phyloP scores from a whole-genome alignment of 2,329 filamentous ascomycete genomes.

The Penicillium rolfsii region DNA sequence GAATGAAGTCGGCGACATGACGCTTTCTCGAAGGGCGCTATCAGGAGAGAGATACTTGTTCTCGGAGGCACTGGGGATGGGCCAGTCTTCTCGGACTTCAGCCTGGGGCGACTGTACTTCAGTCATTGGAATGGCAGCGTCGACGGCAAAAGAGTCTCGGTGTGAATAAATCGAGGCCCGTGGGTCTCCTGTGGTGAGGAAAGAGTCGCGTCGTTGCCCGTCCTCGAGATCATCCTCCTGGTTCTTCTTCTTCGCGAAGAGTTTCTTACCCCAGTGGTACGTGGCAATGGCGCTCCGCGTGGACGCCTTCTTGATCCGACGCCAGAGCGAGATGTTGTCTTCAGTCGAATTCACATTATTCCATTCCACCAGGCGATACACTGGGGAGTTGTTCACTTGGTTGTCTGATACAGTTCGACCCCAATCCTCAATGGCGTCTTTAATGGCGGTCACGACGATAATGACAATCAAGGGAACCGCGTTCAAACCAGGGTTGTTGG shows the following conservation, averaged over 20 bases:
- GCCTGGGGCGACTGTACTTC: constrained; percentile 83
- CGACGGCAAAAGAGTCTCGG: constrained; percentile 45
- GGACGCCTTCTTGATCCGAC: constrained; percentile 85
- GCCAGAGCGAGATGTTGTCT: constrained; percentile 84
- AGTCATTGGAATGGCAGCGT: constrained; percentile 89
- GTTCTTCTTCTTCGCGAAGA: constrained; percentile 54
- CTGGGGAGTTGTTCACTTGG: constrained; percentile 92
- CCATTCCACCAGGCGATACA: constrained; percentile 86
- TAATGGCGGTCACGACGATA: constrained; percentile 82
- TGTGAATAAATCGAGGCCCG: constrained; percentile 61
- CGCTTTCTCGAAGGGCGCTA: constrained; percentile 34
- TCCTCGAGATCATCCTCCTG: constrained; percentile 27
- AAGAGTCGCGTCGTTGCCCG: constrained; percentile 67
- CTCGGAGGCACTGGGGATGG: constrained; percentile 36
- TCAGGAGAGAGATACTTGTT: constrained; percentile 38
- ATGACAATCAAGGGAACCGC: constrained; percentile 93
- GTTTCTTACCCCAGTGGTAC: constrained; percentile 55
- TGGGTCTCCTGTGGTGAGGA: constrained; percentile 62
- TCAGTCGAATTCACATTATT: constrained; percentile 90
- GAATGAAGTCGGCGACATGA: constrained; percentile 30
- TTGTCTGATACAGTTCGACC: constrained; percentile 87
- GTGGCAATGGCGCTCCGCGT: constrained; percentile 64
- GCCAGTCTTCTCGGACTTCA: constrained; percentile 52
- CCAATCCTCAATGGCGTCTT: constrained; percentile 95
- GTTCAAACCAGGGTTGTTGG: constrained; percentile 83